Conservation (phyloP, 2,329 filamentous ascomycete species). For the Fusarium redolens region DNA sequence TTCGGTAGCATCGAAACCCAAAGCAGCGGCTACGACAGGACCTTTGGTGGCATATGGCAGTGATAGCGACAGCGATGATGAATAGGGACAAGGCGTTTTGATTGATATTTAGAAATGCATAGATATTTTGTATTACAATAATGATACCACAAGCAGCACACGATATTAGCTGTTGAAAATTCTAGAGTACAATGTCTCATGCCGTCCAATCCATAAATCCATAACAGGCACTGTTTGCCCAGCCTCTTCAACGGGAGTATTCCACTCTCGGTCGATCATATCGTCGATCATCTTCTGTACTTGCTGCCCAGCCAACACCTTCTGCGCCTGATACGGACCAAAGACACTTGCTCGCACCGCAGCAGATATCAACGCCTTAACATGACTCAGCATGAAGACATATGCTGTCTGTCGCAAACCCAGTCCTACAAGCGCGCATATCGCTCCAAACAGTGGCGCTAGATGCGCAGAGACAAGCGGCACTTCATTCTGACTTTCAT, state of each 20-base stretch:
- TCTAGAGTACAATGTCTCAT: slow-evolving; percentile 84
- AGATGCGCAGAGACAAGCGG: slow-evolving; percentile 72
- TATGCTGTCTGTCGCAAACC: slow-evolving; percentile 73
- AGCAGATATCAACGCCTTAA: slow-evolving; percentile 80
- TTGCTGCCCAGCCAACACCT: slow-evolving; percentile 70
- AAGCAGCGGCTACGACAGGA: slow-evolving; percentile 67
- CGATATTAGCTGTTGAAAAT: slow-evolving; percentile 80
- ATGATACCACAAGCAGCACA: slow-evolving; percentile 47
- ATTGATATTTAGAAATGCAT: slow-evolving; percentile 35
- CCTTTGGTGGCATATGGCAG: slow-evolving; percentile 91
- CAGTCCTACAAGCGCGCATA: slow-evolving; percentile 72
- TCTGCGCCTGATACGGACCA: slow-evolving; percentile 84
- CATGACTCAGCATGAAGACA: slow-evolving; percentile 80
- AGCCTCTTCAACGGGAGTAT: slow-evolving; percentile 70
- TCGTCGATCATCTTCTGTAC: slow-evolving; percentile 68
- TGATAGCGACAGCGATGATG: slow-evolving; percentile 86
- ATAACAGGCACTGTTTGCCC: slow-evolving; percentile 81
- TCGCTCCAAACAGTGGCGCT: slow-evolving; percentile 75
- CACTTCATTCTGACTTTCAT: slow-evolving; percentile 44
- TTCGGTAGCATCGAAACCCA: slow-evolving; percentile 64
- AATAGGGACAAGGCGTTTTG: slow-evolving; percentile 51
- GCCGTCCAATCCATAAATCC: slow-evolving; percentile 85
- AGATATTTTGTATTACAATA: slow-evolving; percentile 43
- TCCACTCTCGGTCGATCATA: slow-evolving; percentile 70
- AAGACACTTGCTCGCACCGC: slow-evolving; percentile 82